Conservation (phyloP, 176 grass and related monocot genomes). For the Luzula sylvatica region DNA sequence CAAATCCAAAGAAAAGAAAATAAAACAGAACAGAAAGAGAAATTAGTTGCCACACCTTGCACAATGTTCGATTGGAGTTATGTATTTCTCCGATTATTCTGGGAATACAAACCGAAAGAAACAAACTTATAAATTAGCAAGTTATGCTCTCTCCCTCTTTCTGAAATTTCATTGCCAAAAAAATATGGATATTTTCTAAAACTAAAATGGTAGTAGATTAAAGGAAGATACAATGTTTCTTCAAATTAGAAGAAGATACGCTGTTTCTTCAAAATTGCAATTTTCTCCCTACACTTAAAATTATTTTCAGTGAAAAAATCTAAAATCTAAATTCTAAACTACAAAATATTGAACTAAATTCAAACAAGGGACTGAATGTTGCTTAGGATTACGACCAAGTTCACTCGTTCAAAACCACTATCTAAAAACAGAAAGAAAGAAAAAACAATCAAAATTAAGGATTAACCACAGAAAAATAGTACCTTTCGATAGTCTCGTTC, state of each 20-base stretch:
- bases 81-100: not conserved
- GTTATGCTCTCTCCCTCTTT: not conserved
- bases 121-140: not conserved
- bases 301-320: no score
- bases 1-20: not conserved
- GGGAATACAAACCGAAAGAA: not conserved
- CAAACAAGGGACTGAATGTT: not conserved
- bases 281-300: no score
- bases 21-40: conserved; percentile 12
- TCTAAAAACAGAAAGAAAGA: no score
- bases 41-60: conserved; percentile 8
- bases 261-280: no score
- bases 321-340: no score
- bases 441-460: not conserved
- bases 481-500: not conserved
- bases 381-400: not conserved
- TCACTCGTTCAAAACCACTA: no score
- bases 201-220: not conserved
- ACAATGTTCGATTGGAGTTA: not conserved
- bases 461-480: not conserved
- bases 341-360: not conserved
- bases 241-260: not conserved
- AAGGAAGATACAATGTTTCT: no score
- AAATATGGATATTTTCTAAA: no score
- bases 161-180: not conserved